Percentiles rank a stretch among this genome's conserved stretches.
These are phyloP conservation scores for Echeveria elegans DNA, from an alignment of 164 flowering plant genomes.

Conservation along the genomic window DNA sequence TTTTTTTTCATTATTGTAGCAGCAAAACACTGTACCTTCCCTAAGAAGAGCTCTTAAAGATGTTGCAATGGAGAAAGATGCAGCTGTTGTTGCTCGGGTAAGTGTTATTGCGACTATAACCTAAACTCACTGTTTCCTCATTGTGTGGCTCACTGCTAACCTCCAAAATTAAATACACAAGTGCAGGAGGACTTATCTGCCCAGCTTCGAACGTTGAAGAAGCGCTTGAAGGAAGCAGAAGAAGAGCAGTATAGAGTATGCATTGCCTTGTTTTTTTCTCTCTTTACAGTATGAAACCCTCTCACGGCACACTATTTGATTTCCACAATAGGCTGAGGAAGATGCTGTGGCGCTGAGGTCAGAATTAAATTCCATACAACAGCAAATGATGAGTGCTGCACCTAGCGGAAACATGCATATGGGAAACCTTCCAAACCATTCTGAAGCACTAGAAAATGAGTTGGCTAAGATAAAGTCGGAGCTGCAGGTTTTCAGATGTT, in stretches of 20 bases:
- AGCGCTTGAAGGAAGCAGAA: conserved; percentile 85
- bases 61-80: conserved; percentile 94
- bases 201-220: conserved; percentile 74
- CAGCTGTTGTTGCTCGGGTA: conserved; percentile 86
- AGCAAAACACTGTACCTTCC: conserved; percentile 61
- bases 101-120: background rate
- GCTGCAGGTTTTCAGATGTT: conserved; percentile 46
- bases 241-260: conserved; percentile 94
- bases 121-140: background rate
- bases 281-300: conserved; percentile 8
- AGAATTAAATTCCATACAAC: conserved; percentile 72
- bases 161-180: conserved; percentile 17
- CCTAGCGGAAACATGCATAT: conserved; percentile 29
- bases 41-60: conserved; percentile 88
- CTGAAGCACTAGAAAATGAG: conserved; percentile 67
- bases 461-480: conserved; percentile 47
- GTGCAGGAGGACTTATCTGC: conserved; percentile 92
- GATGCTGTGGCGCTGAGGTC: conserved; percentile 86
- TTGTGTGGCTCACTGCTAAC: conserved; percentile 8
- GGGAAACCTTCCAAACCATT: conserved; percentile 44
- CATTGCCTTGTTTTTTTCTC: conserved; percentile 6
- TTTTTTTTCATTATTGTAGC: conserved; percentile 32
- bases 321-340: conserved; percentile 68
- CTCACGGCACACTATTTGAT: conserved; percentile 3
- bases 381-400: conserved; percentile 50